Evolutionary conservation across 2,329 filamentous ascomycete genomes (phyloP).

Genomic region (Monosporascus sp.): DNA sequence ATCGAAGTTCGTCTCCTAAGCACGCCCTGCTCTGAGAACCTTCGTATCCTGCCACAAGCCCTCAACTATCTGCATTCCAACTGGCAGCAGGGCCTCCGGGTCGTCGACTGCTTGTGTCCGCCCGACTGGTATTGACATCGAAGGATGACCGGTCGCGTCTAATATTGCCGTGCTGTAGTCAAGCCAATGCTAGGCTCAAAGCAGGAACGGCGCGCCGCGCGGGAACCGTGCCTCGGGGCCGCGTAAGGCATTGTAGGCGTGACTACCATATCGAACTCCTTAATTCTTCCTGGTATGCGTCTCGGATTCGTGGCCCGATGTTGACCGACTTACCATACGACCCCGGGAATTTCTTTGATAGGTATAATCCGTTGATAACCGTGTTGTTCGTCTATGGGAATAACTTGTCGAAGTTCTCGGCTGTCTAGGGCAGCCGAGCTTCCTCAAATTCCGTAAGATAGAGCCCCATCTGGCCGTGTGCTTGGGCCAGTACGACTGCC

Average conservation of each 20-base stretch:
- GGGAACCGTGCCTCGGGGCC: constrained; percentile 29
- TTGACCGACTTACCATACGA: constrained; percentile 46
- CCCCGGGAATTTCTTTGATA: constrained; percentile 37
- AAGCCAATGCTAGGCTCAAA: constrained; percentile 48
- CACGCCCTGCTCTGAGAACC: constrained; percentile 38
- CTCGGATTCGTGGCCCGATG: constrained; percentile 39
- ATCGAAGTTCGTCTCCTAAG: constrained; percentile 41
- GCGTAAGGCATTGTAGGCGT: constrained; percentile 37
- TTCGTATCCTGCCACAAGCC: constrained; percentile 45
- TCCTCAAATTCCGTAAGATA: constrained; percentile 46
- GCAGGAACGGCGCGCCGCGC: constrained; percentile 36
- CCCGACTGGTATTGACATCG: constrained; percentile 46
- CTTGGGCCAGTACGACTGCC: constrained; percentile 36
- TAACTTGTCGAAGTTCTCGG: constrained; percentile 44
- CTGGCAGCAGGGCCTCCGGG: constrained; percentile 35
- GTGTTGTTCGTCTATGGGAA: constrained; percentile 51
- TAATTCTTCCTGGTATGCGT: constrained; percentile 36
- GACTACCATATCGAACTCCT: constrained; percentile 39
- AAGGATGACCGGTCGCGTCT: constrained; percentile 53
- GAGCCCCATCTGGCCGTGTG: constrained; percentile 42
- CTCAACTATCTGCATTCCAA: constrained; percentile 52
- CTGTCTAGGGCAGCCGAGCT: constrained; percentile 40
- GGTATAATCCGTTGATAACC: constrained; percentile 46
- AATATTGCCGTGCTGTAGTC: constrained; percentile 51
- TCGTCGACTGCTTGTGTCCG: constrained; percentile 37